These are phyloP conservation scores for Pseudopithomyces maydicus DNA, from an alignment of 2,329 filamentous ascomycete species.

Conservation along the genomic window DNA sequence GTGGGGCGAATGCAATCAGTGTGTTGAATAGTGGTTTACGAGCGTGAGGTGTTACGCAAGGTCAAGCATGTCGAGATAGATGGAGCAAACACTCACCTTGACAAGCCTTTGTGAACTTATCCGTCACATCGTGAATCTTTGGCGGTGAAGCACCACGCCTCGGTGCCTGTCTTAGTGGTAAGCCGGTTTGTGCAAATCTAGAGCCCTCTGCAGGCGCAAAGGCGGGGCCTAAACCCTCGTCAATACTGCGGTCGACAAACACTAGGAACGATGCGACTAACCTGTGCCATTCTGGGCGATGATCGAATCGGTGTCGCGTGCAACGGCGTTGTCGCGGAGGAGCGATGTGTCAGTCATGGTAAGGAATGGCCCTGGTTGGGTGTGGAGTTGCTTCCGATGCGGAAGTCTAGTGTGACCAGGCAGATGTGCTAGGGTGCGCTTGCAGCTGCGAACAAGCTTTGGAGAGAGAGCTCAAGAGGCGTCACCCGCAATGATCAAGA, in stretches of 20 bases:
- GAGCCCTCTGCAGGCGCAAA: conserved; percentile 19
- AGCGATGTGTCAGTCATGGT: conserved; percentile 39
- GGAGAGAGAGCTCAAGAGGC: conserved; percentile 2
- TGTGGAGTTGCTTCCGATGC: conserved; percentile 37
- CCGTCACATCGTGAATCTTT: conserved; percentile 59
- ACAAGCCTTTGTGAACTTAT: conserved; percentile 58
- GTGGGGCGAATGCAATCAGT: background rate
- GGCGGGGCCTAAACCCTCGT: conserved; percentile 21
- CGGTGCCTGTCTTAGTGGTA: conserved; percentile 38
- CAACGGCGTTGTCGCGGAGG: conserved; percentile 28
- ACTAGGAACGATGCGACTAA: conserved; percentile 5
- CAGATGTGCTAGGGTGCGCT: conserved; percentile 7
- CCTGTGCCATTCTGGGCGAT: conserved; percentile 21
- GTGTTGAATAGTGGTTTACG: background rate
- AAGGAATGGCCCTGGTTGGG: conserved; percentile 15
- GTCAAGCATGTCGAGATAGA: background rate
- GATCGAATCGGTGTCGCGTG: conserved; percentile 14
- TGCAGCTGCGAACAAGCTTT: conserved; percentile 11
- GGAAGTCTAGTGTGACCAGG: conserved; percentile 27
- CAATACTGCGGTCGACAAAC: conserved; percentile 10
- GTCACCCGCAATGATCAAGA: background rate
- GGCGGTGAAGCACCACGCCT: conserved; percentile 34
- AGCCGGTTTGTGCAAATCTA: conserved; percentile 21
- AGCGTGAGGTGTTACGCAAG: conserved; percentile 2
- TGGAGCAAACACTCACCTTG: conserved; percentile 47